phyloP scores from a whole-genome alignment of 228 moss, liverwort and hornwort genomes.

The Sphagnum fallax region DNA sequence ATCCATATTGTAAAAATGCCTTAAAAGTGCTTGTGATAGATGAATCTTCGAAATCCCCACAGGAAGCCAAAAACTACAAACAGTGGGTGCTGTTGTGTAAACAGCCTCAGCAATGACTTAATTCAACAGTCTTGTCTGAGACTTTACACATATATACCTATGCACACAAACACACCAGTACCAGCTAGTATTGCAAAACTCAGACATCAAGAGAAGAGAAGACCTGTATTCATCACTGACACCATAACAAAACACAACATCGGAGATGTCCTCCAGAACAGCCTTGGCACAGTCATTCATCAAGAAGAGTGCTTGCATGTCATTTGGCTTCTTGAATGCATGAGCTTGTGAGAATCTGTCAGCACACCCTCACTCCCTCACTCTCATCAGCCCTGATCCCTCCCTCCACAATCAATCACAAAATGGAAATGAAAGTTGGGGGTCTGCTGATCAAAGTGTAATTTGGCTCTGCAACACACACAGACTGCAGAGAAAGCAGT shows the following conservation, averaged over 20 bases:
- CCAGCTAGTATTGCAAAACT: too few relatives aligned
- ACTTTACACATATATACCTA: too few relatives aligned
- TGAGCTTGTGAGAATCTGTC: slow-evolving; percentile 67
- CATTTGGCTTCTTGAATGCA: slow-evolving; percentile 83
- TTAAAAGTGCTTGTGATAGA: too few relatives aligned
- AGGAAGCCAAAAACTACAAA: neutral
- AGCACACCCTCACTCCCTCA: neutral
- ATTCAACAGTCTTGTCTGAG: too few relatives aligned
- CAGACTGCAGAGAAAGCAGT: neutral
- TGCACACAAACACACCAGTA: too few relatives aligned
- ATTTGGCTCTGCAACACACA: too few relatives aligned
- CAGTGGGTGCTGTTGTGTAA: neutral
- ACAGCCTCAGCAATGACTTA: too few relatives aligned
- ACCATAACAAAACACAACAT: slow-evolving; percentile 73
- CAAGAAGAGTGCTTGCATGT: slow-evolving; percentile 56
- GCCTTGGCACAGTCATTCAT: slow-evolving; percentile 86
- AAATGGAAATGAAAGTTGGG: neutral
- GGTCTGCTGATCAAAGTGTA: too few relatives aligned
- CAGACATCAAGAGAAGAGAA: too few relatives aligned
- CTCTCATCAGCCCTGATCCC: neutral
- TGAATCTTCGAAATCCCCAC: neutral
- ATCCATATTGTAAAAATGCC: too few relatives aligned
- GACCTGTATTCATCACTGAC: slow-evolving; percentile 91
- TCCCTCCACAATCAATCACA: neutral
- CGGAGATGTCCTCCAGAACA: slow-evolving; percentile 65